Evolutionary conservation across 192 early-diverging fungal genomes (phyloP).

Genomic region (Podila clonocystis): DNA sequence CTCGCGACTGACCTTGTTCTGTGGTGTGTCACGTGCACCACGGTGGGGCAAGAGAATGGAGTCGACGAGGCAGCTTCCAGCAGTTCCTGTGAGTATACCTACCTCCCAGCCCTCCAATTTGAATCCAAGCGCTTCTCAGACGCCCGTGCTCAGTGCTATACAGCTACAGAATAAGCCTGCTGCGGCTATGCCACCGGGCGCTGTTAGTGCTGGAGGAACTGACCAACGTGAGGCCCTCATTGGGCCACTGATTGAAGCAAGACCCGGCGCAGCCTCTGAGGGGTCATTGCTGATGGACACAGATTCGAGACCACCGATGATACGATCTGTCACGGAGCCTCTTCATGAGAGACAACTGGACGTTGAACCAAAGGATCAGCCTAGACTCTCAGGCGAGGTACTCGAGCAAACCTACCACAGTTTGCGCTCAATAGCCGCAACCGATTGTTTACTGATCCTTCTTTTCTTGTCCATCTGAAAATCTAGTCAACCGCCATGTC

Average conservation of each 20-base stretch:
- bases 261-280: neutral
- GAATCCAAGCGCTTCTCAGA: too few relatives aligned
- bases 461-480: too few relatives aligned
- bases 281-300: neutral
- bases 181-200: too few relatives aligned
- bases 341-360: neutral
- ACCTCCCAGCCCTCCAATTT: neutral
- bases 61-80: neutral
- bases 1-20: constrained; percentile 56
- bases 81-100: neutral
- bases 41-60: constrained; percentile 6
- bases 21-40: constrained; percentile 48
- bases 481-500: too few relatives aligned
- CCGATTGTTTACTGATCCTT: too few relatives aligned
- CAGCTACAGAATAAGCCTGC: too few relatives aligned
- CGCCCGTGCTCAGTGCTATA: too few relatives aligned
- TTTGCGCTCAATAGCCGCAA: neutral
- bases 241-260: too few relatives aligned
- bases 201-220: too few relatives aligned
- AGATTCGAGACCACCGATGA: neutral
- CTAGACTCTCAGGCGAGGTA: neutral
- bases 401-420: neutral
- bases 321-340: neutral
- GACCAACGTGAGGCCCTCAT: too few relatives aligned
- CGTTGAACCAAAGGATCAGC: neutral